Evolutionary conservation across 192 early-diverging fungal species (phyloP).

Genomic region (Podila clonocystis): DNA sequence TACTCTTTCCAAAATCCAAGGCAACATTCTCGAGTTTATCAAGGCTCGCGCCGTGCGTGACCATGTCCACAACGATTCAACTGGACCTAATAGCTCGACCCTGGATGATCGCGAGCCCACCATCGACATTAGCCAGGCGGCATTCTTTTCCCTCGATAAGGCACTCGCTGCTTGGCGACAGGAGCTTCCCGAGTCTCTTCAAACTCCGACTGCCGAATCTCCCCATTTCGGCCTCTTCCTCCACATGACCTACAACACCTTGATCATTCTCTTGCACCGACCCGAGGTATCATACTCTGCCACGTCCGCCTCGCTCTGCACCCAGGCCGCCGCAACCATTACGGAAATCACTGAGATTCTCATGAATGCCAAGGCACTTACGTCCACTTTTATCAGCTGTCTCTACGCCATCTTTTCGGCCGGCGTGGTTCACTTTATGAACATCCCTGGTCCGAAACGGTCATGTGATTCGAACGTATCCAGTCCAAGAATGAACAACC

Average conservation of each 20-base stretch:
- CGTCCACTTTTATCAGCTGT: slow-evolving; percentile 35
- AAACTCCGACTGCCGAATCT: slow-evolving; percentile 43
- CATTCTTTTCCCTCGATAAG: slow-evolving; percentile 30
- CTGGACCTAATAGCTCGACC: too few species aligned
- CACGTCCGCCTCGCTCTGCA: slow-evolving; percentile 42
- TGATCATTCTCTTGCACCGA: slow-evolving; percentile 65
- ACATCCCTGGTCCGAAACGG: slow-evolving; percentile 31
- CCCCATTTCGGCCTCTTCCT: slow-evolving; percentile 37
- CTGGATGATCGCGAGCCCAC: background rate
- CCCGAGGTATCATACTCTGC: slow-evolving; percentile 51
- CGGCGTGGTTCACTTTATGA: slow-evolving; percentile 53
- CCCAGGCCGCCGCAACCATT: slow-evolving; percentile 46
- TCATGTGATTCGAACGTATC: slow-evolving; percentile 5
- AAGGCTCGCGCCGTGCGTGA: slow-evolving; percentile 1
- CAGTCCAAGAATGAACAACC: slow-evolving; percentile 12
- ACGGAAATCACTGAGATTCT: slow-evolving; percentile 49
- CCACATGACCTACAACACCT: slow-evolving; percentile 63
- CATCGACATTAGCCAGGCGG: slow-evolving; percentile 24
- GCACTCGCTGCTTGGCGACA: slow-evolving; percentile 55
- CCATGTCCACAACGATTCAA: too few species aligned
- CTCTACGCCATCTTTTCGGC: slow-evolving; percentile 54
- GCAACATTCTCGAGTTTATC: slow-evolving; percentile 39
- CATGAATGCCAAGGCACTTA: slow-evolving; percentile 30
- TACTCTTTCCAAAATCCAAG: slow-evolving; percentile 42
- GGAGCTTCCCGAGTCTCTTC: slow-evolving; percentile 49